Conservation (phyloP, 441 rosid genomes). For the Flueggea neowawraea region DNA sequence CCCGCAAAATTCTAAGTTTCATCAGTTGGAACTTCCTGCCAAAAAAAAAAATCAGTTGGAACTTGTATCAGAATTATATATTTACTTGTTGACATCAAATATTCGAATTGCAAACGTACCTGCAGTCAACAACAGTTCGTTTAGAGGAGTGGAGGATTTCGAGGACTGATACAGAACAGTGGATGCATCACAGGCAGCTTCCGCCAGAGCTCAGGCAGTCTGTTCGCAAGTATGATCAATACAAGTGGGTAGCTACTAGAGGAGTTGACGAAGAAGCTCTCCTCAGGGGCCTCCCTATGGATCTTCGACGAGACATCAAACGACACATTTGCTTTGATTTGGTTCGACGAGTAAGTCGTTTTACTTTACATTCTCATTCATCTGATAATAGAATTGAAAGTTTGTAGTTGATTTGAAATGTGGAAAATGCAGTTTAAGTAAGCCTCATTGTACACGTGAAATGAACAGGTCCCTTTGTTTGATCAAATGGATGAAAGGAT, state of each 20-base stretch:
- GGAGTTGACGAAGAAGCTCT: conserved; percentile 87
- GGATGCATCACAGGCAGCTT: conserved; percentile 93
- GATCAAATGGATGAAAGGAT: conserved; percentile 92
- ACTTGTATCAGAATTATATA: not conserved
- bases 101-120: conserved; percentile 54
- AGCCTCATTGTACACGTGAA: conserved; percentile 31
- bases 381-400: not conserved
- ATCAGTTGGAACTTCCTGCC: too few relatives aligned
- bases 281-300: conserved; percentile 74
- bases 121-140: conserved; percentile 78
- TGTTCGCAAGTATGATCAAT: conserved; percentile 73
- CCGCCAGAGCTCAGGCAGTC: conserved; percentile 63
- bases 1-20: too few relatives aligned
- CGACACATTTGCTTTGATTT: conserved; percentile 88
- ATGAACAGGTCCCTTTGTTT: conserved; percentile 40
- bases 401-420: not conserved
- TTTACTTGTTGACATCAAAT: not conserved
- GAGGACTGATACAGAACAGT: conserved; percentile 84
- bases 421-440: not conserved
- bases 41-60: too few relatives aligned
- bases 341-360: conserved; percentile 67
- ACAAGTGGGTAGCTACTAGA: conserved; percentile 85
- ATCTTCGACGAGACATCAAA: conserved; percentile 81
- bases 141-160: conserved; percentile 89
- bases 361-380: not conserved